Evolutionary conservation across 257 asterid genomes (phyloP).

Genomic region (Solanum commersonii): DNA sequence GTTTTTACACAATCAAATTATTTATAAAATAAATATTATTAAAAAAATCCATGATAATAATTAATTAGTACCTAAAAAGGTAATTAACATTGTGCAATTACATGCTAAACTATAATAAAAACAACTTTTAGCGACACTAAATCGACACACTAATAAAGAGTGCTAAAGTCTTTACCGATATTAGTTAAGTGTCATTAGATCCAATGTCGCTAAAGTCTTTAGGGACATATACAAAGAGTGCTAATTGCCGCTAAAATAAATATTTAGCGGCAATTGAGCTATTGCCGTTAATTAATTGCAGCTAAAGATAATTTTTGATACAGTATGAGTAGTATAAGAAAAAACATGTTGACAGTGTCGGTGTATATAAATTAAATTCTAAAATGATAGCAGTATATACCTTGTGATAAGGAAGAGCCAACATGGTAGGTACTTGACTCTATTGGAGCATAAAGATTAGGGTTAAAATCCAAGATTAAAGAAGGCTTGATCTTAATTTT

Average conservation of each 20-base stretch:
- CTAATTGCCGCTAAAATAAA: too few species aligned
- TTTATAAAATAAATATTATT: background rate
- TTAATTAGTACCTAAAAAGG: background rate
- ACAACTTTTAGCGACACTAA: too few species aligned
- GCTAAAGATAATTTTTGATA: too few species aligned
- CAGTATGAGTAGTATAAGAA: background rate
- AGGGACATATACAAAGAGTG: too few species aligned
- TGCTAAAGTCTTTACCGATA: too few species aligned
- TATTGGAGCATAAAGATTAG: constrained; percentile 13
- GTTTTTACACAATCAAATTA: background rate
- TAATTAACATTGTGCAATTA: background rate
- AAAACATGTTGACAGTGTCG: background rate
- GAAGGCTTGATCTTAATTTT: constrained; percentile 20
- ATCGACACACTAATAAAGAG: too few species aligned
- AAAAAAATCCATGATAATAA: background rate
- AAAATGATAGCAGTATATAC: constrained; percentile 10
- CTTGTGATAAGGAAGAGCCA: constrained; percentile 21
- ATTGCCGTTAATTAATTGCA: too few species aligned
- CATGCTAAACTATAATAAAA: background rate
- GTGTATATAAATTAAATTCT: background rate
- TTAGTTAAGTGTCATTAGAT: too few species aligned
- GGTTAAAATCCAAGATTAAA: constrained; percentile 25
- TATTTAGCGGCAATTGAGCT: too few species aligned
- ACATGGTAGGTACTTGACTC: background rate
- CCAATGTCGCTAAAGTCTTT: too few species aligned